phyloP scores from a whole-genome alignment of 768 basidiomycete genomes.

The Ephemerocybe angulata region DNA sequence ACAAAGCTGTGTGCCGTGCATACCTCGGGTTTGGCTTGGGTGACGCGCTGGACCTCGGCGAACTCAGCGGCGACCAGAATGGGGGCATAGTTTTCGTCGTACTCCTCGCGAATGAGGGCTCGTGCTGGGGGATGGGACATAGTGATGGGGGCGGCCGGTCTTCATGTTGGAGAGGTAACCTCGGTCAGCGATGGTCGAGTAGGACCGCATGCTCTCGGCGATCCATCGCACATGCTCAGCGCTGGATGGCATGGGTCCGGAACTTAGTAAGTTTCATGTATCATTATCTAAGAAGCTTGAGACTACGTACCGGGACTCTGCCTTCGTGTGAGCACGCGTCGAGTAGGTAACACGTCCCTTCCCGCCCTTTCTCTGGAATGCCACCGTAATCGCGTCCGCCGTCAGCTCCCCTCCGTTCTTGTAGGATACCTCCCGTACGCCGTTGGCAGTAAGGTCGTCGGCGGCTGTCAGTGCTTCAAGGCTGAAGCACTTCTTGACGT shows the following conservation, averaged over 20 bases:
- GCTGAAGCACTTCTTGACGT: slow-evolving; percentile 28
- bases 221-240: slow-evolving; percentile 34
- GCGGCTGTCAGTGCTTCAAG: slow-evolving; percentile 17
- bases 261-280: not conserved
- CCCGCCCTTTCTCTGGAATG: not conserved
- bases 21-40: no score
- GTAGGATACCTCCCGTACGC: slow-evolving; percentile 1
- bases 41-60: no score
- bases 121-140: not conserved
- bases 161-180: slow-evolving; percentile 12
- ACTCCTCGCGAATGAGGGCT: no score
- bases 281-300: not conserved
- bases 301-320: not conserved
- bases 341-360: not conserved
- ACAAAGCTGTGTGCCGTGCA: no score
- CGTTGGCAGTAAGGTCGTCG: not conserved
- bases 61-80: no score
- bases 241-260: no score
- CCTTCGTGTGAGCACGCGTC: not conserved
- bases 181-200: slow-evolving; percentile 27
- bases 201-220: slow-evolving; percentile 26
- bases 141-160: not conserved
- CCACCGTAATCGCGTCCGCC: not conserved
- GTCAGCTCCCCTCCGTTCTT: not conserved
- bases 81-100: no score